Base-by-base conservation (phyloP, 202 grass and related monocot genomes). In the Digitaria exilis region DNA sequence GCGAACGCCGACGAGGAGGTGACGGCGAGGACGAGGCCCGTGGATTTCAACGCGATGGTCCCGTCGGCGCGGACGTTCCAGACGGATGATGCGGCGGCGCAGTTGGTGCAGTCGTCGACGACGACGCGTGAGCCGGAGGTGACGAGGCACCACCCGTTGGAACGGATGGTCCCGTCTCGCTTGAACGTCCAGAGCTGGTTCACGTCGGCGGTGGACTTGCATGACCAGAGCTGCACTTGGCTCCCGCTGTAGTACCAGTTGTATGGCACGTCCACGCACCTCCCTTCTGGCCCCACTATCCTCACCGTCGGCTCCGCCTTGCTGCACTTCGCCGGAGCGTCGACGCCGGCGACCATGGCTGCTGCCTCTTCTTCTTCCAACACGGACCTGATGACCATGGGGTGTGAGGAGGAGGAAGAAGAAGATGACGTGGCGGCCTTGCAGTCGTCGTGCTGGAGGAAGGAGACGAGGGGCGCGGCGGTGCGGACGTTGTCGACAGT, bases 191-290 rank as follows among this genome's bases (percentile, higher is more conserved):
- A 70, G 2, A 70, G 67, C 24, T 70, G 67, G 67, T 70, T 70
- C 67, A 17, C 6, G 22, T 44, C 41, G 67, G 0, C 14, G 67
- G 0, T 4, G 41, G 12, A 17, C 24, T 28, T 45, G 67, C 67
- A 70, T 0, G 13, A 4, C 67, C 67, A 70, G 13, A 70, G 67
- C 22, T 28, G n/a, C 41, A 70, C 13, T 24, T 70, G 67, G 0
- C 0, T 70, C 1, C 67, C 67, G 22, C 0, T 9, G 22, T 9
- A 4, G 67, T 70, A 70, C 2, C 0, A 0, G 41, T 14, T 24
- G 67, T 70, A 28, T 0, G 67, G 67, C 67, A 70, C 67, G 67
- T 70, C 67, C 41, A 70, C 67, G 67, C 67, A 70, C 67, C 22
- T 26, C 22, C 67, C 67, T 4, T 70, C 6, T 42, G 7, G 14